Evolutionary conservation across 768 basidiomycete genomes (phyloP).

Genomic region (Suillus occidentalis): DNA sequence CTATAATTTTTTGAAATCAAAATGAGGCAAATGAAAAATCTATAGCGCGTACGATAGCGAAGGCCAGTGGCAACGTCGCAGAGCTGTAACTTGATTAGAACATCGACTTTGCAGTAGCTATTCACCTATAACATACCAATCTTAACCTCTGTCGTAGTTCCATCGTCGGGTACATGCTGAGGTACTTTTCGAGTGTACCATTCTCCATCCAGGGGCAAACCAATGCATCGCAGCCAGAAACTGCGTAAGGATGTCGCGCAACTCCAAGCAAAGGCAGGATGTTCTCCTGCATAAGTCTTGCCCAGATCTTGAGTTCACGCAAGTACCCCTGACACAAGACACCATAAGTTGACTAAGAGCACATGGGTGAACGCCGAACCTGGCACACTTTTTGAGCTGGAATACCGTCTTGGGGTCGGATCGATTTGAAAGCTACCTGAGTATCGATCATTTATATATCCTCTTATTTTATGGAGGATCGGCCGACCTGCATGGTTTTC

Average conservation of each 20-base stretch:
- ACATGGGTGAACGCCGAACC: not conserved
- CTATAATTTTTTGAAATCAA: not conserved
- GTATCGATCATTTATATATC: not conserved
- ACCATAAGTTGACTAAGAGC: not conserved
- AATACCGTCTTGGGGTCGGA: not conserved
- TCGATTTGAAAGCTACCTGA: not conserved
- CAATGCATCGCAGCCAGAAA: slow-evolving; percentile 17
- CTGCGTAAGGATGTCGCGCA: slow-evolving; percentile 22
- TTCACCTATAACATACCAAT: not conserved
- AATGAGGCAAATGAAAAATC: not conserved
- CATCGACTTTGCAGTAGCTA: not conserved
- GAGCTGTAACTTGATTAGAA: not conserved
- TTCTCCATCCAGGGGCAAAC: slow-evolving; percentile 35
- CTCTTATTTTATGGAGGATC: not conserved
- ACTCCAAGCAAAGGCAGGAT: slow-evolving; percentile 32
- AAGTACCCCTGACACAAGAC: slow-evolving; percentile 15
- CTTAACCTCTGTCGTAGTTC: not conserved
- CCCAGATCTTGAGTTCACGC: slow-evolving; percentile 25
- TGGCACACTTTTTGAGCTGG: not conserved
- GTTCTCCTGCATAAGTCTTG: slow-evolving; percentile 23
- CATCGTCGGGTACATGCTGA: slow-evolving; percentile 5
- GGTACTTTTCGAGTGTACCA: slow-evolving; percentile 25
- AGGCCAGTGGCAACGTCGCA: not conserved
- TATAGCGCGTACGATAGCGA: not conserved
- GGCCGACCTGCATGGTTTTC: not conserved